These are phyloP conservation scores for Suillus fuscotomentosus DNA, from an alignment of 768 basidiomycete genomes.

Conservation along the genomic window DNA sequence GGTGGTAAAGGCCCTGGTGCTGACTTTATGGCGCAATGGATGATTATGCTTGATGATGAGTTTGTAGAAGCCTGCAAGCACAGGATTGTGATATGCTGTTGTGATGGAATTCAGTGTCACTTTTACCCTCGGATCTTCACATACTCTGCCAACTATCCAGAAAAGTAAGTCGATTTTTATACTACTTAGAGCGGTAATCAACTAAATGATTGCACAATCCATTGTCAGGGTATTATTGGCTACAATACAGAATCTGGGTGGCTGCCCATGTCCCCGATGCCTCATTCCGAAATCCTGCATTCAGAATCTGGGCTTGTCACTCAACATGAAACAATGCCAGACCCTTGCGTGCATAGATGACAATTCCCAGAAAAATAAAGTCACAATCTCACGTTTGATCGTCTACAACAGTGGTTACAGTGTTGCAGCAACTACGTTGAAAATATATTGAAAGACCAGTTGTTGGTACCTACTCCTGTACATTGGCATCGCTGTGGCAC, in stretches of 20 bases:
- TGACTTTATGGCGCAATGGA: not conserved
- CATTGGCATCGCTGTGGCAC: not conserved
- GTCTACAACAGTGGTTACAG: slow-evolving; percentile 15
- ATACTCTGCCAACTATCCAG: slow-evolving; percentile 34
- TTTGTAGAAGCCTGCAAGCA: too few relatives aligned
- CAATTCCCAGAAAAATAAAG: not conserved
- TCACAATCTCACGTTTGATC: slow-evolving; percentile 2
- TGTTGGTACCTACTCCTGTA: slow-evolving; percentile 17
- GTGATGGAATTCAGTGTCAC: slow-evolving; percentile 6
- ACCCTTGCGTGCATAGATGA: slow-evolving; percentile 8
- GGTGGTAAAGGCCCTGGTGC: not conserved
- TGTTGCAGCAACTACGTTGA: slow-evolving; percentile 12
- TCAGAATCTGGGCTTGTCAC: slow-evolving; percentile 5
- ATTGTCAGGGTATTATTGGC: slow-evolving; percentile 19
- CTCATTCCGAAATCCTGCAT: slow-evolving; percentile 14
- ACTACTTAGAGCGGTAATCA: too few relatives aligned
- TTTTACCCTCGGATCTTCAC: slow-evolving; percentile 27
- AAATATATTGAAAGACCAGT: slow-evolving; percentile 10
- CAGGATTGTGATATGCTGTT: slow-evolving; percentile 11
- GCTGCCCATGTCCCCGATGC: slow-evolving; percentile 30
- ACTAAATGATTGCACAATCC: not conserved
- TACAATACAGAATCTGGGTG: slow-evolving; percentile 18
- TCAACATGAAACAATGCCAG: slow-evolving; percentile 7
- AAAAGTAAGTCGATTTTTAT: slow-evolving; percentile 25
- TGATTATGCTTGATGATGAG: too few relatives aligned